Evolutionary conservation across 2,329 filamentous ascomycete genomes (phyloP).

Genomic region (Aspergillus sp.): DNA sequence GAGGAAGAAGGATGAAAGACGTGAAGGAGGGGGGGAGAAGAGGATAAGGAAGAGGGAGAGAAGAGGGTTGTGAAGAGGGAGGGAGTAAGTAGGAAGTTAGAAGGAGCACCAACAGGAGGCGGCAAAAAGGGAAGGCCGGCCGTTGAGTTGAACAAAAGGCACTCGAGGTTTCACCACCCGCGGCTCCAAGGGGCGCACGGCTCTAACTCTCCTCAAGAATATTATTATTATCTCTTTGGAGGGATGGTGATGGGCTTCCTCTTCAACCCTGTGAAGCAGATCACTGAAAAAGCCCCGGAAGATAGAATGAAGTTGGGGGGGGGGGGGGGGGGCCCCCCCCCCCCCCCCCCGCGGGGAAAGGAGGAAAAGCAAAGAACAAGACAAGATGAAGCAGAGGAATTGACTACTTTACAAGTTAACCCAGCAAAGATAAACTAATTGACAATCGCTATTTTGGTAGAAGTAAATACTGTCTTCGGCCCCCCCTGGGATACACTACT

Average conservation of each 20-base stretch:
- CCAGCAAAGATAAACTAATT: no score
- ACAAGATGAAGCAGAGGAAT: no score
- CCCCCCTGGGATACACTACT: neutral
- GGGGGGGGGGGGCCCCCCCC: no score
- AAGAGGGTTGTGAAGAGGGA: constrained; percentile 12
- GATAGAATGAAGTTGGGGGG: no score
- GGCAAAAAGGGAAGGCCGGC: constrained; percentile 2
- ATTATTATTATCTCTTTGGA: no score
- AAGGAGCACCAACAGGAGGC: constrained; percentile 19
- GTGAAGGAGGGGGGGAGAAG: constrained; percentile 16
- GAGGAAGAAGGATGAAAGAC: constrained; percentile 14
- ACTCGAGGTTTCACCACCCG: constrained; percentile 6
- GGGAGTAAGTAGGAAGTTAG: constrained; percentile 8
- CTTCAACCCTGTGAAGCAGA: no score
- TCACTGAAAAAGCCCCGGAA: no score
- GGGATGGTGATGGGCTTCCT: no score
- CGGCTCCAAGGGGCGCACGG: constrained; percentile 1
- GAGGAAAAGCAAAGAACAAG: no score
- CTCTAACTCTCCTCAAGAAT: neutral
- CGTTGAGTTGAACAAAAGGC: constrained; percentile 2
- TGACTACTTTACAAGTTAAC: no score
- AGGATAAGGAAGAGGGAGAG: constrained; percentile 14
- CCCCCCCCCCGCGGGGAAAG: no score
- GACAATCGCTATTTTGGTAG: no score
- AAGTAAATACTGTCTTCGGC: neutral